Evolutionary conservation across 2,329 filamentous ascomycete species (phyloP).

Genomic region (Truncatella angustata): DNA sequence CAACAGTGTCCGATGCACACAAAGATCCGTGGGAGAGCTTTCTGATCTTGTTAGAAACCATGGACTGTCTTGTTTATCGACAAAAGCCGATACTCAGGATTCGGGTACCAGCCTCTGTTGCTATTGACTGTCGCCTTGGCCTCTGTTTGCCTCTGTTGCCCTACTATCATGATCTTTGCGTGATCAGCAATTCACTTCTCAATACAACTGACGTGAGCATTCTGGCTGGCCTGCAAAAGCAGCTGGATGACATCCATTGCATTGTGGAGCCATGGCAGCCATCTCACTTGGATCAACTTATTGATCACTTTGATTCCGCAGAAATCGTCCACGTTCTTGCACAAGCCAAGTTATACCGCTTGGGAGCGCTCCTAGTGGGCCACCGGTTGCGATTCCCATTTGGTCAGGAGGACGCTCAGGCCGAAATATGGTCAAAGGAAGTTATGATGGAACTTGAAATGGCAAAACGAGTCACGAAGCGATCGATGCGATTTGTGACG

Average conservation of each 20-base stretch:
- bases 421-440: conserved; percentile 25
- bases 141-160: conserved; percentile 24
- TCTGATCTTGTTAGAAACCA: conserved; percentile 23
- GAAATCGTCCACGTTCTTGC: conserved; percentile 25
- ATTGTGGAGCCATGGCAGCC: conserved; percentile 24
- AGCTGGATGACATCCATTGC: conserved; percentile 17
- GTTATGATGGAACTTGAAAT: conserved; percentile 24
- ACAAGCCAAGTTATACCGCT: conserved; percentile 25
- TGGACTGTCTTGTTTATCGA: conserved; percentile 25
- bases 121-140: conserved; percentile 21
- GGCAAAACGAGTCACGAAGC: conserved; percentile 18
- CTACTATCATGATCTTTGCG: conserved; percentile 26
- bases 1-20: conserved; percentile 12
- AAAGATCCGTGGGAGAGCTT: conserved; percentile 18
- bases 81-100: conserved; percentile 20
- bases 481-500: conserved; percentile 21
- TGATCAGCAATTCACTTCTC: conserved; percentile 20
- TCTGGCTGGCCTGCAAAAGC: conserved; percentile 16
- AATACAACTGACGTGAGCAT: conserved; percentile 12
- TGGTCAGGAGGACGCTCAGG: conserved; percentile 20
- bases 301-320: conserved; percentile 18
- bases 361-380: conserved; percentile 22
- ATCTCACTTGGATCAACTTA: conserved; percentile 16
- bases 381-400: conserved; percentile 23
- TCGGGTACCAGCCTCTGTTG: not conserved